Evolutionary conservation across 2,329 filamentous ascomycete species (phyloP).

Genomic region (Beauveria sp.): DNA sequence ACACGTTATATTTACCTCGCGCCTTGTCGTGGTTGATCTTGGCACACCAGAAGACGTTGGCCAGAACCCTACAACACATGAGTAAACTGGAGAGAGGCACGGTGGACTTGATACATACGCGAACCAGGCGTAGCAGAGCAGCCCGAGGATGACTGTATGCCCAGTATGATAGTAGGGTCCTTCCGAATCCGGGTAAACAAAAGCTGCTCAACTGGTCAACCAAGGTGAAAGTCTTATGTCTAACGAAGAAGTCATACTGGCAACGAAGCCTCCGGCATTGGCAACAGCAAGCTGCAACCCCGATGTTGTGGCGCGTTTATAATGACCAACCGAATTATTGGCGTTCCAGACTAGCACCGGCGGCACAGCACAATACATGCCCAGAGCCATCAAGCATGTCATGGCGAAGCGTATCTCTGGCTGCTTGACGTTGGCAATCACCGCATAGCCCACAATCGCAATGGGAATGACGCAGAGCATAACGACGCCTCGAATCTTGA

Average conservation of each 20-base stretch:
- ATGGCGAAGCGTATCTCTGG: slow-evolving; percentile 53
- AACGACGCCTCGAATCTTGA: slow-evolving; percentile 50
- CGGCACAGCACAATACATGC: slow-evolving; percentile 56
- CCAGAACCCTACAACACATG: slow-evolving; percentile 38
- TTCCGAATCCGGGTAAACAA: slow-evolving; percentile 51
- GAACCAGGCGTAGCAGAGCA: slow-evolving; percentile 56
- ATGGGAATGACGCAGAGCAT: slow-evolving; percentile 58
- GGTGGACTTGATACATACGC: slow-evolving; percentile 38
- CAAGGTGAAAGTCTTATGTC: background rate
- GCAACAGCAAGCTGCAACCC: slow-evolving; percentile 59
- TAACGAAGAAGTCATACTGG: slow-evolving; percentile 32
- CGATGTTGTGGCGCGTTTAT: slow-evolving; percentile 60
- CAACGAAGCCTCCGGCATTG: slow-evolving; percentile 60
- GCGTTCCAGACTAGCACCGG: slow-evolving; percentile 58
- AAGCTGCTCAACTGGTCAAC: slow-evolving; percentile 29
- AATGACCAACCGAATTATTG: slow-evolving; percentile 62
- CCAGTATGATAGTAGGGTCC: slow-evolving; percentile 52
- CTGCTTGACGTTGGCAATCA: slow-evolving; percentile 48
- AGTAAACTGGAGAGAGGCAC: background rate
- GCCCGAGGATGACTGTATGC: slow-evolving; percentile 52
- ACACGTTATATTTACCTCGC: slow-evolving; percentile 50
- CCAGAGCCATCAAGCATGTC: slow-evolving; percentile 61
- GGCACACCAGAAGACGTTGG: slow-evolving; percentile 54
- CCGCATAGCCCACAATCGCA: slow-evolving; percentile 58
- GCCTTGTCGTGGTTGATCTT: slow-evolving; percentile 59